Base-by-base conservation (phyloP, 306 rosid species). In the Chamaecrista fasciculata region DNA sequence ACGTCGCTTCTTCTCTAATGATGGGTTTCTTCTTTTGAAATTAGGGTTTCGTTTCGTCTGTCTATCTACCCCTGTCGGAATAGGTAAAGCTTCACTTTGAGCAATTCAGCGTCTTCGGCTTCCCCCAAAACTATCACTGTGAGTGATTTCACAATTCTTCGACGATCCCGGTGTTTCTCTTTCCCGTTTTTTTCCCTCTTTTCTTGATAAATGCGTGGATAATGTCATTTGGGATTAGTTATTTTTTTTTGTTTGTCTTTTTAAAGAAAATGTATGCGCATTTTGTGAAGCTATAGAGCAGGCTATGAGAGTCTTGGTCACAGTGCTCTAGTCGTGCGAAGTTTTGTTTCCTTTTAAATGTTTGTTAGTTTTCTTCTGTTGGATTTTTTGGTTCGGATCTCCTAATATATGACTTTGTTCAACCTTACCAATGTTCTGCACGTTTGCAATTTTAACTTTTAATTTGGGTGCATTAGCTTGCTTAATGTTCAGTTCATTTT, bases 11-110 rank as follows among this genome's bases (percentile, higher is more conserved):
- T 66, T 71, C 76, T 70, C 86, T 80, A 75, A 84, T 79, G 79
- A 55, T 73, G 69, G 70, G 63, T 83, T 82, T 85, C 76, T 63
- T 77, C 33, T 78, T 79, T 65, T 86, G 82, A 69, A 85, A 79
- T 84, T 92, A 90, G 98, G 96, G 98, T 87, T 90, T 86, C 47
- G 15, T 72, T 59, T n/a, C n/a, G n/a, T n/a, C n/a, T n/a, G n/a
- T n/a, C n/a, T 77, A 59, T 56, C 59, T 24, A 16, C 72, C 43
- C 62, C 18, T 72, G 26, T 50, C 49, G 39, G 39, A n/a, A 31
- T 82, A 37, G 29, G 26, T 52, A 42, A 72, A 57, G 57, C 47
- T 39, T 76, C 48, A 46, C 52, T 70, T 49, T 55, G n/a, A n/a
- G n/a, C n/a, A n/a, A n/a, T 18, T 72, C 2, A 50, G 43, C 37